Evolutionary conservation across 176 grass and related monocot species (phyloP).

Genomic region (Juncus inflexus): DNA sequence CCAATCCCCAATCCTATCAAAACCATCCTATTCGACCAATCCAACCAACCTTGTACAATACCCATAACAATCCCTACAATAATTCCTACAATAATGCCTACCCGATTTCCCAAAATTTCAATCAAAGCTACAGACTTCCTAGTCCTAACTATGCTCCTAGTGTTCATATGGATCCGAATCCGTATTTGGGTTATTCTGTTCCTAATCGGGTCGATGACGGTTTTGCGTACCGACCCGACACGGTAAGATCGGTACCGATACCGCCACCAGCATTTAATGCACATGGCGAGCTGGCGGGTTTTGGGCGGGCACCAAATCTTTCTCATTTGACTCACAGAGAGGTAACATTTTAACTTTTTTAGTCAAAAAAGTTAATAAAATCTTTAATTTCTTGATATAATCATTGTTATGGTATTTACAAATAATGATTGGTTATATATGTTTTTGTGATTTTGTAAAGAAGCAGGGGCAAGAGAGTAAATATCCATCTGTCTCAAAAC

Average conservation of each 20-base stretch:
- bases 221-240: conserved; percentile 35
- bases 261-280: conserved; percentile 30
- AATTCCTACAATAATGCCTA: conserved; percentile 26
- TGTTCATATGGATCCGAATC: neutral
- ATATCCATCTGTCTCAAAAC: conserved; percentile 38
- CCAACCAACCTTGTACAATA: neutral
- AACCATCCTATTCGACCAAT: conserved; percentile 25
- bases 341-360: conserved; percentile 11
- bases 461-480: conserved; percentile 30
- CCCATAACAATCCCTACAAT: conserved; percentile 15
- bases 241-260: neutral
- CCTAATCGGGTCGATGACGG: conserved; percentile 5
- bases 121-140: conserved; percentile 19
- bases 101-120: conserved; percentile 20
- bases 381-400: too few relatives aligned
- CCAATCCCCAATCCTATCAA: conserved; percentile 28
- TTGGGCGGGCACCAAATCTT: conserved; percentile 26
- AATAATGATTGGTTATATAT: neutral
- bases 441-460: conserved; percentile 26
- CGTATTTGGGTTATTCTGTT: conserved; percentile 1
- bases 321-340: conserved; percentile 27
- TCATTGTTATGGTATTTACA: too few relatives aligned
- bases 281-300: conserved; percentile 1
- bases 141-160: conserved; percentile 26
- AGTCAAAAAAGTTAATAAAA: conserved; percentile 17